Evolutionary conservation across 1,284 basidiomycete genomes (phyloP), one percentile per base, ranked within the genome.

Genomic region (Clitocybe nebularis): DNA sequence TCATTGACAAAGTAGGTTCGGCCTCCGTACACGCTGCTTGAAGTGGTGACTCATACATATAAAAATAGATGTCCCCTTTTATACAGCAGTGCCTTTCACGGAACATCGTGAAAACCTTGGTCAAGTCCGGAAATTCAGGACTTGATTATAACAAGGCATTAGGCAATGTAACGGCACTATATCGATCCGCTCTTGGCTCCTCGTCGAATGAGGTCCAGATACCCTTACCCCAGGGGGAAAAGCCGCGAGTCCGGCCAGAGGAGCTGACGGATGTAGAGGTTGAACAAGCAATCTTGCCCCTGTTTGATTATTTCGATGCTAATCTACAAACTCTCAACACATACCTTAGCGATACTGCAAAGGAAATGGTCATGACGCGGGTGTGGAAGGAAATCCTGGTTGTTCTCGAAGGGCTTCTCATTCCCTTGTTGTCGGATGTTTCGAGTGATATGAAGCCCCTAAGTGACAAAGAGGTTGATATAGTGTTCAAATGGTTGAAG

Each of bases 401-500:
- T 30, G 83, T 92, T 10, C 80, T 99, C 48, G 96, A 99, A 61
- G 81, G 81, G 5, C 68, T 99, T 55, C 79, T 99, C 41, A 84
- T 99, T 3, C 96, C 96, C 2, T 91, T 94, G 1, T 66, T 99
- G 42, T 91, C 89, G 4, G 93, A 96, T 50, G 72, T 81, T n/a
- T 75, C 85, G 6, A 93, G 92, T 42, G 86, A 90, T 44, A 89
- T 98, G 91, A 84, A 86, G 51, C 86, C 93, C 9, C 62, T 99
- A 54, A 84, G 77, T 24, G 94, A 96, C 56, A 93, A 95, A 67
- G 95, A 98, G 67, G 89, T 98, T 20, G 95, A 98, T 58, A 88
- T 99, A 43, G 95, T 94, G 7, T 93, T 98, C 71, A 96, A 94
- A 60, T 99, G 96, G 96, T 67, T 98, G 39, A 93, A 92, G 77